Evolutionary conservation across 2,329 filamentous ascomycete species (phyloP).

Genomic region (Cladosporium halotolerans): DNA sequence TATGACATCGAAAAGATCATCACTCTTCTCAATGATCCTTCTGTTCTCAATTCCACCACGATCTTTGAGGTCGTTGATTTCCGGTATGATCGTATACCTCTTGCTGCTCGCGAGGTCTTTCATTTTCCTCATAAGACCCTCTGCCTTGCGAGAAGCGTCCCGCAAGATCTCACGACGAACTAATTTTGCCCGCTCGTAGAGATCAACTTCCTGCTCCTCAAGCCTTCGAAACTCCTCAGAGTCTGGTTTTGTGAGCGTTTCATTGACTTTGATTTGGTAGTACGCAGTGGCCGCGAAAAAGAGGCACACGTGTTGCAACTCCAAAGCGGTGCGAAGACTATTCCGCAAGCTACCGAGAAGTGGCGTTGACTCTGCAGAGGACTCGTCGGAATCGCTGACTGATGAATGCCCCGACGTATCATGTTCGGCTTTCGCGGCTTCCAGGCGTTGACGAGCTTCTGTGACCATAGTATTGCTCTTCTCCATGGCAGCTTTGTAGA

Average conservation of each 20-base stretch:
- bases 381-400: conserved; percentile 31
- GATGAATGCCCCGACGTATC: conserved; percentile 12
- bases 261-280: conserved; percentile 73
- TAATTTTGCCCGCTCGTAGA: conserved; percentile 71
- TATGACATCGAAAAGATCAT: conserved; percentile 58
- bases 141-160: conserved; percentile 53
- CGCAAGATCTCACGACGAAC: conserved; percentile 72
- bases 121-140: conserved; percentile 59
- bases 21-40: conserved; percentile 59
- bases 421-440: conserved; percentile 37
- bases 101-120: conserved; percentile 38
- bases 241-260: conserved; percentile 56
- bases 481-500: conserved; percentile 55
- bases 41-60: conserved; percentile 67
- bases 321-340: conserved; percentile 65
- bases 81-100: conserved; percentile 46
- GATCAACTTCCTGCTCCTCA: conserved; percentile 63
- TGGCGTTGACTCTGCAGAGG: conserved; percentile 20
- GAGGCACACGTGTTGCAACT: conserved; percentile 71
- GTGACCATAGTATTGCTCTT: conserved; percentile 47
- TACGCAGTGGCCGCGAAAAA: conserved; percentile 82
- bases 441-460: conserved; percentile 59
- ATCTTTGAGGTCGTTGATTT: conserved; percentile 45
- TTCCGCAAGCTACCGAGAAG: conserved; percentile 41
- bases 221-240: conserved; percentile 61